Evolutionary conservation across 2,329 filamentous ascomycete genomes (phyloP).

Genomic region (Claviceps spartinae): DNA sequence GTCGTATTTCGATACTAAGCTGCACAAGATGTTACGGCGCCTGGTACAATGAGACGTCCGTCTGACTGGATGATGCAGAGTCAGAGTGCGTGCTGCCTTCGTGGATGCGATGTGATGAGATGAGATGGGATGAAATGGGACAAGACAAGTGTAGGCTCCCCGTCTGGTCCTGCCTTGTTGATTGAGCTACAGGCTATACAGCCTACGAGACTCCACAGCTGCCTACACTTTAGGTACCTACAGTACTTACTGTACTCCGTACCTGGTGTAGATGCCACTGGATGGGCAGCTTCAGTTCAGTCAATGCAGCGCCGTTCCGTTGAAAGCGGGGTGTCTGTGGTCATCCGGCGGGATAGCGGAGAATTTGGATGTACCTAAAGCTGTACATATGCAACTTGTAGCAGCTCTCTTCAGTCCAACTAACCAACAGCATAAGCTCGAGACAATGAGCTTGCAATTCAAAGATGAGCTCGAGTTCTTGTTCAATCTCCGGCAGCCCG

Average conservation of each 20-base stretch:
- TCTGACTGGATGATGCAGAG: not conserved
- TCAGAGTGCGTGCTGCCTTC: not conserved
- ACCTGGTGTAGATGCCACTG: no score
- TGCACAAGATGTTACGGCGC: not conserved
- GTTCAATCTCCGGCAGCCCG: no score
- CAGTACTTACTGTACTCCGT: no score
- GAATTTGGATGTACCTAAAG: no score
- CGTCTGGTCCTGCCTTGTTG: not conserved
- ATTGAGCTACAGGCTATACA: not conserved
- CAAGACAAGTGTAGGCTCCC: not conserved
- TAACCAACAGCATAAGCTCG: not conserved
- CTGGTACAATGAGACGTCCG: not conserved
- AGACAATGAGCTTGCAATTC: no score
- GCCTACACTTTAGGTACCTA: no score
- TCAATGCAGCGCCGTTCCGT: not conserved
- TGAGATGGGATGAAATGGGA: not conserved
- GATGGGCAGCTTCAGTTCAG: not conserved
- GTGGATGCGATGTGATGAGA: not conserved
- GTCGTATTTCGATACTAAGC: not conserved
- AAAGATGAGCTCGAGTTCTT: no score
- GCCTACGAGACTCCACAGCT: not conserved
- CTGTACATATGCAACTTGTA: not conserved
- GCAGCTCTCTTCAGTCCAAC: not conserved
- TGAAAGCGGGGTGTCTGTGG: not conserved
- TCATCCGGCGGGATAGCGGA: not conserved